Evolutionary conservation across 805 yeast species (phyloP).

Genomic region (Candida sonorensis): DNA sequence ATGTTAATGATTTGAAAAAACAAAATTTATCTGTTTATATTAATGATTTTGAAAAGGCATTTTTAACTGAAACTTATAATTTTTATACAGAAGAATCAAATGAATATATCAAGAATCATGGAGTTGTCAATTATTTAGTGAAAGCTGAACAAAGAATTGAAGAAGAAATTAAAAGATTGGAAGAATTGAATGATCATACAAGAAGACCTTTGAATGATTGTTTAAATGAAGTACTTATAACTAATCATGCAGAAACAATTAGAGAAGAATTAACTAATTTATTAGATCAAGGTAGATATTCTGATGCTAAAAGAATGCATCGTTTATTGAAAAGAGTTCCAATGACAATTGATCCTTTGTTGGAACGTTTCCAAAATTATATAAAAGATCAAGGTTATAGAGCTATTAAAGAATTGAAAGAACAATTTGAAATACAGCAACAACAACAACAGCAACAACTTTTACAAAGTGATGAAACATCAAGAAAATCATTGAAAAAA

Average conservation of each 20-base stretch:
- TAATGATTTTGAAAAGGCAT: constrained; percentile 69
- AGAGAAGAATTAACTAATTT: constrained; percentile 72
- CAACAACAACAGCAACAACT: constrained; percentile 17
- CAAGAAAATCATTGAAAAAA: constrained; percentile 26
- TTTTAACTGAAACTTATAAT: constrained; percentile 58
- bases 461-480: constrained; percentile 16
- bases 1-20: constrained; percentile 81
- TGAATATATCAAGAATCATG: constrained; percentile 59
- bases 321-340: constrained; percentile 71
- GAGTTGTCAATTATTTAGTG: constrained; percentile 85
- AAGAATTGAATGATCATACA: constrained; percentile 78
- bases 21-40: constrained; percentile 77
- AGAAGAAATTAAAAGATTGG: constrained; percentile 77
- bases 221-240: constrained; percentile 69
- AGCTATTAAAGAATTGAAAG: constrained; percentile 52
- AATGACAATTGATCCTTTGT: constrained; percentile 69
- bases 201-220: constrained; percentile 69
- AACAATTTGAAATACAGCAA: constrained; percentile 15
- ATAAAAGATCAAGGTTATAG: constrained; percentile 59
- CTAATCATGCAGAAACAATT: constrained; percentile 68
- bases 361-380: constrained; percentile 63
- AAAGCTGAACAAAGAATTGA: constrained; percentile 77
- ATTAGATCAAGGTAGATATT: constrained; percentile 63
- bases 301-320: constrained; percentile 75
- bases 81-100: constrained; percentile 67